Evolutionary conservation across 441 rosid species (phyloP).

Genomic region (Adansonia grandidieri): DNA sequence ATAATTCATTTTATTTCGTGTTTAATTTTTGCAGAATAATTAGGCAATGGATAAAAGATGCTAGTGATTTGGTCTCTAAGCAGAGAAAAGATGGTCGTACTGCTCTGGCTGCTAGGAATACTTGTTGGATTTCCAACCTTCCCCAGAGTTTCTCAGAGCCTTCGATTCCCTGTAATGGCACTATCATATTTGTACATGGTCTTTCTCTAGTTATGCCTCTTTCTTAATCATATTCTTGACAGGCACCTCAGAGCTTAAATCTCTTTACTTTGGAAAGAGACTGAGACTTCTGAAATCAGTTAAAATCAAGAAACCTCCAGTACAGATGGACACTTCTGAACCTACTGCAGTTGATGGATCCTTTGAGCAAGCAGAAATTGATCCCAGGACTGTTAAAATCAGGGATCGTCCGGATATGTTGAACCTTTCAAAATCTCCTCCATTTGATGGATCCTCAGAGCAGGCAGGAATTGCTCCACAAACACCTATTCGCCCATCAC

Average conservation of each 20-base stretch:
- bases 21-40: constrained; percentile 53
- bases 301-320: constrained; percentile 39
- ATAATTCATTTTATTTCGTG: constrained; percentile 16
- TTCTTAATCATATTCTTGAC: constrained; percentile 39
- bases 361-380: constrained; percentile 31
- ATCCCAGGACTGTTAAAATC: constrained; percentile 24
- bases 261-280: constrained; percentile 39
- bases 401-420: constrained; percentile 4
- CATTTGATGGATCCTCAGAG: constrained; percentile 28
- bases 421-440: constrained; percentile 6
- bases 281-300: constrained; percentile 29
- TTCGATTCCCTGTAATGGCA: constrained; percentile 65
- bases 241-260: constrained; percentile 51
- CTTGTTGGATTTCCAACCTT: constrained; percentile 41
- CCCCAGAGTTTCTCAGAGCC: constrained; percentile 54
- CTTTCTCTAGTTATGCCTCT: constrained; percentile 19
- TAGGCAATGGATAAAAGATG: constrained; percentile 54
- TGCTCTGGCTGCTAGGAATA: constrained; percentile 53
- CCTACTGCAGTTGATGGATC: constrained; percentile 25
- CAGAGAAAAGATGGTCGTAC: constrained; percentile 51
- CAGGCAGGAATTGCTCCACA: constrained; percentile 66
- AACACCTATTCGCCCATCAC: constrained; percentile 54
- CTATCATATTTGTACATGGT: constrained; percentile 15
- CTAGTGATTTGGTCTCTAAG: constrained; percentile 66
- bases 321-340: constrained; percentile 31